Evolutionary conservation across 2,329 filamentous ascomycete species (phyloP), one percentile per base, ranked within the genome.

Genomic region (Paecilomyces sp.): DNA sequence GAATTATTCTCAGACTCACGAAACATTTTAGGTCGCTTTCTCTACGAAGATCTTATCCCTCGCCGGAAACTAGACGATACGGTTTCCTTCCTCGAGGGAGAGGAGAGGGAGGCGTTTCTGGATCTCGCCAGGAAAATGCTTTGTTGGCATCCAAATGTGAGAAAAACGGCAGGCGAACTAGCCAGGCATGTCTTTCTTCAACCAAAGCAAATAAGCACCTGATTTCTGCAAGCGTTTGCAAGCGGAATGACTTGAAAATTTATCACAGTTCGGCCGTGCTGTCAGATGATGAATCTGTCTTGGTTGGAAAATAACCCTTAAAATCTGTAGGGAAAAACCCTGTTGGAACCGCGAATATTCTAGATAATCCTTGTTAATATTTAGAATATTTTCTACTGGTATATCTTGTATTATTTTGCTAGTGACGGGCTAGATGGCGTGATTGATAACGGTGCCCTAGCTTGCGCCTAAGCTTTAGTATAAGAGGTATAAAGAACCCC

Each of bases 31-130:
- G 71, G 74, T 61, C 60, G 59, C 60, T 74, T 69, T 61, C 67
- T 74, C 53, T 68, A 70, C 58, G 63, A 71, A 59, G 64, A 72
- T 31, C 57, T 75, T 58, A 72, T 75, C 33, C 70, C 72, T 3
- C 57, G 69, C 58, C 59, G 68, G 13, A 73, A 65, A 57, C 61
- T 75, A 63, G 66, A 47, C 25, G 66, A 70, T 55, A 66, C 65
- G 54, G 62, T 66, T 62, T 62, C 65, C 41, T 72, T 66, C 55
- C 67, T 73, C 55, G 60, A 66, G 47, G 66, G 59, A 60, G 66
- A 67, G 51, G 68, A 75, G 61, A 71, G 57, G 57, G 65, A 72
- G 60, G 31, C 34, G 12, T 74, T 75, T 66, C 55, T 74, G 52
- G 65, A 69, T 64, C 63, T 74, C 31, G 66, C 60, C 55, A 68